phyloP scores from a whole-genome alignment of 345 rosid genomes.

The Boechera stricta region DNA sequence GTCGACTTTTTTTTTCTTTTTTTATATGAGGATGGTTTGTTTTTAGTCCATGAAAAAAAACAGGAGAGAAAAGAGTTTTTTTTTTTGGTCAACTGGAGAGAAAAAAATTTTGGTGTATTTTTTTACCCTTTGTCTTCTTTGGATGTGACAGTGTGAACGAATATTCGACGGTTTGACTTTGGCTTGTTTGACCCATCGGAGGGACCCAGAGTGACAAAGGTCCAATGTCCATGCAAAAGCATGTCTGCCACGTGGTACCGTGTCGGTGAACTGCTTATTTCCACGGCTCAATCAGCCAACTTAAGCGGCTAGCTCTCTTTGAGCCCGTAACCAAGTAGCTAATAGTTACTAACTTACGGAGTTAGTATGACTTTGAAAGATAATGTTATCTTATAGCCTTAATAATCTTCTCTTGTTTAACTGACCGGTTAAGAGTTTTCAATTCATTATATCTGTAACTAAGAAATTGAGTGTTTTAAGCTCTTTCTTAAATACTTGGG shows the following conservation, averaged over 20 bases:
- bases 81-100: not conserved
- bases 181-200: not conserved
- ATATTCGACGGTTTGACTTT: constrained; percentile 43
- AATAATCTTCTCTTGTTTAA: no score
- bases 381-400: no score
- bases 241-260: constrained; percentile 45
- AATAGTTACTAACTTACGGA: not conserved
- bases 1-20: not conserved
- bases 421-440: no score
- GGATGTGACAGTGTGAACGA: constrained; percentile 45
- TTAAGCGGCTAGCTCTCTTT: constrained; percentile 20
- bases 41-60: not conserved
- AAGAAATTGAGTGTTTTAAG: no score
- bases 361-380: not conserved
- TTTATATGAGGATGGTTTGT: not conserved
- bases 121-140: constrained; percentile 13
- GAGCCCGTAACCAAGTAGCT: constrained; percentile 14
- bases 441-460: no score
- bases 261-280: not conserved
- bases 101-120: constrained; percentile 8
- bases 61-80: not conserved
- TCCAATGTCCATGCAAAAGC: constrained; percentile 41
- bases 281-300: constrained; percentile 17
- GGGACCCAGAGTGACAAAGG: constrained; percentile 35
- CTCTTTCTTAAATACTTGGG: no score